Evolutionary conservation across 371 early-diverging fungal species (phyloP).

Genomic region (Capillidium rhysosporum): DNA sequence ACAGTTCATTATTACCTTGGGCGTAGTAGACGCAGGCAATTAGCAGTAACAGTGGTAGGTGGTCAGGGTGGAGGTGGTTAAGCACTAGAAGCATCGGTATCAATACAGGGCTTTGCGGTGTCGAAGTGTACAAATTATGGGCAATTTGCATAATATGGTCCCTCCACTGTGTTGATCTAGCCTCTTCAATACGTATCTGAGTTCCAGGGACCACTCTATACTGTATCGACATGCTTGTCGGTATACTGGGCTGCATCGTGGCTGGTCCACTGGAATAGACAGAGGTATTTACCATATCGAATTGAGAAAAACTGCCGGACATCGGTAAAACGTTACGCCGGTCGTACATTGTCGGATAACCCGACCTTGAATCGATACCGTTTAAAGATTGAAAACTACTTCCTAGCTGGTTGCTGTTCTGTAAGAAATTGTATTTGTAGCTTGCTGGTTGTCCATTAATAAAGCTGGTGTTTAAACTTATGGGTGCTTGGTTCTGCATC

Average conservation of each 20-base stretch:
- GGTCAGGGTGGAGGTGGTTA: conserved; percentile 35
- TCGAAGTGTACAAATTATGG: conserved; percentile 35
- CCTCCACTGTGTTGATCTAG: conserved; percentile 10
- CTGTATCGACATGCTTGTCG: neutral
- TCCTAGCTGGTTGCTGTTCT: neutral
- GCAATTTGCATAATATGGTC: conserved; percentile 44
- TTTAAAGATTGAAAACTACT: neutral
- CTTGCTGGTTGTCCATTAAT: neutral
- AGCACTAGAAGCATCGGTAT: conserved; percentile 33
- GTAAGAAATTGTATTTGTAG: neutral
- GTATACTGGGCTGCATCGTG: neutral
- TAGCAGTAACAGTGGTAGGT: conserved; percentile 62
- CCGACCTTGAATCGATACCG: neutral
- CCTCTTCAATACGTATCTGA: conserved; percentile 11
- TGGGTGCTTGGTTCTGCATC: neutral
- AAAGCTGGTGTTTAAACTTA: neutral
- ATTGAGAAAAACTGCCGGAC: neutral
- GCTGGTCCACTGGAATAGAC: neutral
- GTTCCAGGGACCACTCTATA: conserved; percentile 14
- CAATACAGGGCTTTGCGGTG: conserved; percentile 27
- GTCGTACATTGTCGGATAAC: neutral
- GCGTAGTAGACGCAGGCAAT: conserved; percentile 78
- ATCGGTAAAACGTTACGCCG: neutral
- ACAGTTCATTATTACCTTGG: conserved; percentile 41
- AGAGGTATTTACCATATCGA: neutral